Conservation (phyloP, 768 basidiomycete genomes). For the Boletus reticuloceps region DNA sequence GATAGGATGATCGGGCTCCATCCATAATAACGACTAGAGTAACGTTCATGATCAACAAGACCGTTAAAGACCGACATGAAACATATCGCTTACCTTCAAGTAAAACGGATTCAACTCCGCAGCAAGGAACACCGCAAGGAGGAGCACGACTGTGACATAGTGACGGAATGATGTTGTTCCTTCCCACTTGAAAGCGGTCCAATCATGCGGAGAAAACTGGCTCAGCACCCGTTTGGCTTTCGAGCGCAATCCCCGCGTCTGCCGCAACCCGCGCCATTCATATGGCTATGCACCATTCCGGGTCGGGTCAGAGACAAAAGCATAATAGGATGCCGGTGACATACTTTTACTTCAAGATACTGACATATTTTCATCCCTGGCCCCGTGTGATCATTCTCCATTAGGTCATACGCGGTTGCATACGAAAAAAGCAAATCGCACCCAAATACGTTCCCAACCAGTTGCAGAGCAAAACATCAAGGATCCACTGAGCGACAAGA, state of each 20-base stretch:
- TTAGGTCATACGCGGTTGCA: constrained; percentile 12
- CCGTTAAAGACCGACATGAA: constrained; percentile 18
- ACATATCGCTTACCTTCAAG: constrained; percentile 57
- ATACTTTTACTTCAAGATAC: constrained; percentile 83
- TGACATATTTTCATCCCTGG: constrained; percentile 85
- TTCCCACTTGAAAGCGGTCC: constrained; percentile 87
- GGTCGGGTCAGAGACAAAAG: not conserved
- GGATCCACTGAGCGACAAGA: constrained; percentile 60
- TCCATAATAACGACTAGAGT: constrained; percentile 57
- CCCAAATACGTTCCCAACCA: constrained; percentile 86
- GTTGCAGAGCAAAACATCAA: constrained; percentile 85
- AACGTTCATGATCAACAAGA: constrained; percentile 35
- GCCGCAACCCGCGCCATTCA: constrained; percentile 80
- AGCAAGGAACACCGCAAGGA: constrained; percentile 76
- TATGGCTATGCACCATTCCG: constrained; percentile 53
- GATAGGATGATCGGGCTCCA: constrained; percentile 89
- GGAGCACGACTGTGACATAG: constrained; percentile 70
- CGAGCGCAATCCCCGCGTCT: constrained; percentile 72
- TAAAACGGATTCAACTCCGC: constrained; percentile 90
- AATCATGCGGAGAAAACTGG: constrained; percentile 86
- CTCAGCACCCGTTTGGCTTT: constrained; percentile 78
- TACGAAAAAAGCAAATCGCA: constrained; percentile 28
- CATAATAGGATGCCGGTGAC: not conserved
- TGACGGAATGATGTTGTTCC: constrained; percentile 72
- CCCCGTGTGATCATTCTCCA: constrained; percentile 3